Evolutionary conservation across 2,329 filamentous ascomycete species (phyloP).

Genomic region (Ophiocordyceps camponoti-floridani): DNA sequence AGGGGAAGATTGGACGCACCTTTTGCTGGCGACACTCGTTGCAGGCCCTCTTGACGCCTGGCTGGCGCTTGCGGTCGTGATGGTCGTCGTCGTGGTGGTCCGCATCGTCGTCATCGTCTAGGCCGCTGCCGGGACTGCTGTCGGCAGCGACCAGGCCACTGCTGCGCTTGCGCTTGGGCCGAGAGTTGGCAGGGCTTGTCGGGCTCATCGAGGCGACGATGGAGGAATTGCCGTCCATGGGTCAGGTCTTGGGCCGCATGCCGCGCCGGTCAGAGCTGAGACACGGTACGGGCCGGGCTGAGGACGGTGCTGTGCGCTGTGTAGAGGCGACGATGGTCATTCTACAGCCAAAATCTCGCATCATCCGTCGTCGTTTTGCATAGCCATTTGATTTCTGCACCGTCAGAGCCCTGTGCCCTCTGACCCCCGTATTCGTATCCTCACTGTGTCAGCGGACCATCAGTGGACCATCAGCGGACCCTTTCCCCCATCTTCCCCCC

Average conservation of each 20-base stretch:
- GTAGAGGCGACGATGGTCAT: neutral
- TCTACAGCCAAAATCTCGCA: no score
- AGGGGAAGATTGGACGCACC: slow-evolving; percentile 25
- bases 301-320: neutral
- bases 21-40: slow-evolving; percentile 79
- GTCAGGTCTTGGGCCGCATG: slow-evolving; percentile 2
- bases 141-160: slow-evolving; percentile 32
- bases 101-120: slow-evolving; percentile 36
- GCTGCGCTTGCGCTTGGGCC: slow-evolving; percentile 41
- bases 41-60: slow-evolving; percentile 61
- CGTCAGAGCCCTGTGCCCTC: no score
- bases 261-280: neutral
- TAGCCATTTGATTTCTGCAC: no score
- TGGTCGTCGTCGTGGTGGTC: slow-evolving; percentile 16
- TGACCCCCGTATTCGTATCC: no score
- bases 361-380: no score
- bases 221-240: slow-evolving; percentile 31
- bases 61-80: slow-evolving; percentile 43
- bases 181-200: slow-evolving; percentile 35
- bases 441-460: neutral
- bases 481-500: neutral
- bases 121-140: slow-evolving; percentile 39
- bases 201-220: slow-evolving; percentile 31
- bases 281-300: neutral
- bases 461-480: neutral